A percentile compares a stretch with the other conserved stretches of the same genome.
Evolutionary conservation across 805 yeast genomes (phyloP).

Genomic region (Sugiyamaella valdiviana): DNA sequence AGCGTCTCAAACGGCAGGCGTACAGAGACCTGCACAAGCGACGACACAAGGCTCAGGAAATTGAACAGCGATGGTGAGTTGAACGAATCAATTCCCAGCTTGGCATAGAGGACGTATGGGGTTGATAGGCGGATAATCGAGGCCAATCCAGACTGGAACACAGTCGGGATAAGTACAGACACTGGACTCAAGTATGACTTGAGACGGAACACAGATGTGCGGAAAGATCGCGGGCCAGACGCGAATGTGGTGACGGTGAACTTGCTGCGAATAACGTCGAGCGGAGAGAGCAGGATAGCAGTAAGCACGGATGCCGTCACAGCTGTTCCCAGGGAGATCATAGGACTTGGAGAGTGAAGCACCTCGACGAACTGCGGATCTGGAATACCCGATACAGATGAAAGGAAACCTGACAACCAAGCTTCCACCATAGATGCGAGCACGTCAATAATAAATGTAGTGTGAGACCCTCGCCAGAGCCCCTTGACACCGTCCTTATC

Average conservation of each 20-base stretch:
- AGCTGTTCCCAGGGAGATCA: constrained; percentile 58
- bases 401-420: constrained; percentile 83
- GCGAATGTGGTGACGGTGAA: constrained; percentile 64
- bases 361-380: constrained; percentile 84
- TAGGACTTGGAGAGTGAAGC: constrained; percentile 72
- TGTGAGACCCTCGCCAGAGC: constrained; percentile 63
- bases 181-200: constrained; percentile 50
- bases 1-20: constrained; percentile 85
- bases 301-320: constrained; percentile 68
- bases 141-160: constrained; percentile 51
- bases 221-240: constrained; percentile 52
- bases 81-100: constrained; percentile 60
- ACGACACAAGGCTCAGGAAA: constrained; percentile 51
- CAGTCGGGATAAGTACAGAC: constrained; percentile 58
- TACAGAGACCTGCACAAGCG: constrained; percentile 61
- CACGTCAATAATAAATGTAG: constrained; percentile 73
- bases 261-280: constrained; percentile 73
- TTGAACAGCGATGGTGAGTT: constrained; percentile 57
- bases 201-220: constrained; percentile 54
- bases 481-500: constrained; percentile 56
- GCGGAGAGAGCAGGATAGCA: constrained; percentile 66
- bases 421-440: constrained; percentile 73
- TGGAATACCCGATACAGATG: constrained; percentile 76
- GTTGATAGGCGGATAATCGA: constrained; percentile 59
- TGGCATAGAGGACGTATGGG: constrained; percentile 55